A percentile compares a stretch with the other conserved stretches of the same genome.
Conservation (phyloP, 2,329 filamentous ascomycete species). For the Fusarium acutatum region DNA sequence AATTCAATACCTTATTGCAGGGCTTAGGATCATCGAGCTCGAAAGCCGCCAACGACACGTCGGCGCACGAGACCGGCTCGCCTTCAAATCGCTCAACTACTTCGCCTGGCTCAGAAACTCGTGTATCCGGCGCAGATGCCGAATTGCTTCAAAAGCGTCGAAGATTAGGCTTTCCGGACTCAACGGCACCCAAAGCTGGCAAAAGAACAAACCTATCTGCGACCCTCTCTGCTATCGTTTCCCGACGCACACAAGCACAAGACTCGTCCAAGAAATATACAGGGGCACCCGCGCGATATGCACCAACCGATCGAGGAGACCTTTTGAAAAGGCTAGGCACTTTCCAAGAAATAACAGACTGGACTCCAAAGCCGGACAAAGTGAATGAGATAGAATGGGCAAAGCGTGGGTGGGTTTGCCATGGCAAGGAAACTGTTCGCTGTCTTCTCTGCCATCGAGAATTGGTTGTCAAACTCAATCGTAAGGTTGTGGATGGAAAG, state of each 20-base stretch:
- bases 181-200: conserved; percentile 47
- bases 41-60: conserved; percentile 11
- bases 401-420: conserved; percentile 89
- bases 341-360: conserved; percentile 89
- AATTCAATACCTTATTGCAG: conserved; percentile 81
- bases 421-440: conserved; percentile 81
- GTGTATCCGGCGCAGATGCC: conserved; percentile 43
- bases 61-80: conserved; percentile 3
- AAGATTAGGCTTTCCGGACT: conserved; percentile 56
- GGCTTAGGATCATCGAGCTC: conserved; percentile 61
- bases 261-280: conserved; percentile 30
- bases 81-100: conserved; percentile 17
- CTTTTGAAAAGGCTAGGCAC: conserved; percentile 84
- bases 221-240: conserved; percentile 38
- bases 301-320: conserved; percentile 83
- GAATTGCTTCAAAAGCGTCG: conserved; percentile 62
- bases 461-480: conserved; percentile 80
- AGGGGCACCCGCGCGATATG: conserved; percentile 71
- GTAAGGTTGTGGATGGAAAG: conserved; percentile 64
- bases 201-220: conserved; percentile 31
- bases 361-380: conserved; percentile 88
- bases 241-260: conserved; percentile 35
- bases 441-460: conserved; percentile 88
- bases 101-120: conserved; percentile 14
- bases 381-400: conserved; percentile 95